These are phyloP conservation scores for Ascochyta fabae DNA, from an alignment of 2,329 filamentous ascomycete species.

Conservation along the genomic window DNA sequence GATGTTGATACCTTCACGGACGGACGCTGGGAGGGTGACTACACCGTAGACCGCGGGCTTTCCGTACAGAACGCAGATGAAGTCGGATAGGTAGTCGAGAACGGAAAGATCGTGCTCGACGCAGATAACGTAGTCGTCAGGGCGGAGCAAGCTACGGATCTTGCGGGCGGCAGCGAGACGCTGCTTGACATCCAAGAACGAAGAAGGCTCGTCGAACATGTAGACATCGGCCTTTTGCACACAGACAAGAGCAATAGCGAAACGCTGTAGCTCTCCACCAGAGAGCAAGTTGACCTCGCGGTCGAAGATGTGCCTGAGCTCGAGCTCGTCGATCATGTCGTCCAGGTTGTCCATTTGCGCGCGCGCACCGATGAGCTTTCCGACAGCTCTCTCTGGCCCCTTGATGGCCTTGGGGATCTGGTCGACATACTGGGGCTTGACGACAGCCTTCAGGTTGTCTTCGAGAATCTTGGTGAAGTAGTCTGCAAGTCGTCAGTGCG, in stretches of 20 bases:
- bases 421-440: slow-evolving; percentile 99
- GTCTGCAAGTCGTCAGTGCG: slow-evolving; percentile 61
- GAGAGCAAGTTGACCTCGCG: slow-evolving; percentile 90
- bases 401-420: slow-evolving; percentile 95
- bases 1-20: slow-evolving; percentile 99
- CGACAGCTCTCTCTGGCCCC: slow-evolving; percentile 79
- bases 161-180: slow-evolving; percentile 90
- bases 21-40: slow-evolving; percentile 91
- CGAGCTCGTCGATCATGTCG: slow-evolving; percentile 81
- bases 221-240: slow-evolving; percentile 94
- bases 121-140: slow-evolving; percentile 95
- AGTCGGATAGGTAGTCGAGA: slow-evolving; percentile 97
- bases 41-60: slow-evolving; percentile 96
- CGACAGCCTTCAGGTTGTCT: slow-evolving; percentile 95
- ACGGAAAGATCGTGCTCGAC: slow-evolving; percentile 99
- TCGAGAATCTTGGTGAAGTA: slow-evolving; percentile 99
- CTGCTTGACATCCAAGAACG: slow-evolving; percentile 99
- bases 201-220: slow-evolving; percentile 99
- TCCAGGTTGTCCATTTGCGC: slow-evolving; percentile 79
- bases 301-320: slow-evolving; percentile 87
- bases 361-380: slow-evolving; percentile 77
- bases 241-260: slow-evolving; percentile 94
- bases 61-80: slow-evolving; percentile 96
- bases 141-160: slow-evolving; percentile 86
- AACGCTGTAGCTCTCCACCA: slow-evolving; percentile 97